Conservation (phyloP, 2,329 filamentous ascomycete genomes). For the Hypoxylon sp. region DNA sequence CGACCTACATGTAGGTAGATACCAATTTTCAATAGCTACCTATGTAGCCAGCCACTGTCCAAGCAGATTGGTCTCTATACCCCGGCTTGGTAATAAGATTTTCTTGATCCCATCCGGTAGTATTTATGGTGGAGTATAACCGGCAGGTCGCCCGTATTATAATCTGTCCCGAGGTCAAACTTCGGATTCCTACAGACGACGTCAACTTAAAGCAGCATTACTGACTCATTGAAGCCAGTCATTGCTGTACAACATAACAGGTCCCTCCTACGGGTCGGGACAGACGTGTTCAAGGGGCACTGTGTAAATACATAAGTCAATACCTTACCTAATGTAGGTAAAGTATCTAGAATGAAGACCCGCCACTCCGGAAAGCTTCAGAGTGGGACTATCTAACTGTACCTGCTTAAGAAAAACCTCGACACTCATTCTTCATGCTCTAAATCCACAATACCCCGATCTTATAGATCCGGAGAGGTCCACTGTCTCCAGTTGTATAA, state of each 20-base stretch:
- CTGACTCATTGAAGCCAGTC: slow-evolving; percentile 23
- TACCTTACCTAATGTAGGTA: too few species aligned
- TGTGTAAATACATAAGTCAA: not conserved
- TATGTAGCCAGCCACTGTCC: slow-evolving; percentile 29
- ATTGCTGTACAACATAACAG: slow-evolving; percentile 35
- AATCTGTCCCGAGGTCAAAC: slow-evolving; percentile 19
- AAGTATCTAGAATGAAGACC: slow-evolving; percentile 18
- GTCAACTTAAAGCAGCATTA: slow-evolving; percentile 12
- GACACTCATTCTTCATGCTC: slow-evolving; percentile 16
- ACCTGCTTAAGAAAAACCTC: slow-evolving; percentile 27
- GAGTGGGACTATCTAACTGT: slow-evolving; percentile 27
- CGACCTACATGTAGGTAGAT: too few species aligned
- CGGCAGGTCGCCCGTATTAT: slow-evolving; percentile 18
- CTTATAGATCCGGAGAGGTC: slow-evolving; percentile 26
- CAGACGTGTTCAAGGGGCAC: slow-evolving; percentile 29
- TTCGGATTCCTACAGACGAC: slow-evolving; percentile 10
- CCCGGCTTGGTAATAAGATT: slow-evolving; percentile 25
- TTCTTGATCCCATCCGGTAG: slow-evolving; percentile 20
- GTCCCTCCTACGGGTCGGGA: slow-evolving; percentile 15
- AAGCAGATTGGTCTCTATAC: slow-evolving; percentile 23
- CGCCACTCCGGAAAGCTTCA: slow-evolving; percentile 12
- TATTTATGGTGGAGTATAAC: slow-evolving; percentile 28
- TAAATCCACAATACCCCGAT: slow-evolving; percentile 14
- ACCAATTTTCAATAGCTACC: slow-evolving; percentile 1
- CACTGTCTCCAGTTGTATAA: slow-evolving; percentile 32